phyloP scores from a whole-genome alignment of 1,139 yeast genomes.

The Candida sp. region DNA sequence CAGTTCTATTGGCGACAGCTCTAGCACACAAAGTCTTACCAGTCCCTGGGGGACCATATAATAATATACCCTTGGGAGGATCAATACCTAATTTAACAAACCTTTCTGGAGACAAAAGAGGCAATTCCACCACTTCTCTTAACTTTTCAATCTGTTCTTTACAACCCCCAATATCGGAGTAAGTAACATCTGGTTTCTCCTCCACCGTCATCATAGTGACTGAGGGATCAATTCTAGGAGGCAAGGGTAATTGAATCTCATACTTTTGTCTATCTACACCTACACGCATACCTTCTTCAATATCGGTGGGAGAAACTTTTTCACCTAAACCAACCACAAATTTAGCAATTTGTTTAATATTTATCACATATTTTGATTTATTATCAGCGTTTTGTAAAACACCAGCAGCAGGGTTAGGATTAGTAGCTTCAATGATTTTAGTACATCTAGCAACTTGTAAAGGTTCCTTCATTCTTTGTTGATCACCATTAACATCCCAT shows the following conservation, averaged over 20 bases:
- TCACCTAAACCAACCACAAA: constrained; percentile 97
- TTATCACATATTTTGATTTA: constrained; percentile 89
- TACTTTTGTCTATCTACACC: constrained; percentile 98
- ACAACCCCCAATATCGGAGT: constrained; percentile 95
- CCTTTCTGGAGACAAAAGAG: constrained; percentile 90
- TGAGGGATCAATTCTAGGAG: constrained; percentile 95
- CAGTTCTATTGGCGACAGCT: constrained; percentile 98
- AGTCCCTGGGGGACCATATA: constrained; percentile 99
- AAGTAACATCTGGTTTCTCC: constrained; percentile 92
- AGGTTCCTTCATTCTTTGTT: constrained; percentile 88
- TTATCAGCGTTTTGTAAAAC: constrained; percentile 63
- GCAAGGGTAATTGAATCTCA: constrained; percentile 94
- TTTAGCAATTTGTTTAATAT: constrained; percentile 96
- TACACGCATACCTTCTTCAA: constrained; percentile 99
- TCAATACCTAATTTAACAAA: constrained; percentile 96
- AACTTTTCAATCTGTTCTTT: constrained; percentile 97
- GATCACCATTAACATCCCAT: constrained; percentile 98
- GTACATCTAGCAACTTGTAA: constrained; percentile 98
- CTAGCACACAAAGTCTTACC: constrained; percentile 98
- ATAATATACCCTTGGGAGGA: constrained; percentile 95
- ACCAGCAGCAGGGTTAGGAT: constrained; percentile 34
- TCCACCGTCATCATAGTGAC: constrained; percentile 99
- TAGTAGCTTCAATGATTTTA: constrained; percentile 74
- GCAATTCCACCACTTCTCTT: constrained; percentile 96
- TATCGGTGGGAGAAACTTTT: constrained; percentile 96